Percentiles rank a stretch among this genome's conserved stretches.
Evolutionary conservation across 352 stramenopile genomes (phyloP).

Genomic region (Ophiocytium majus): DNA sequence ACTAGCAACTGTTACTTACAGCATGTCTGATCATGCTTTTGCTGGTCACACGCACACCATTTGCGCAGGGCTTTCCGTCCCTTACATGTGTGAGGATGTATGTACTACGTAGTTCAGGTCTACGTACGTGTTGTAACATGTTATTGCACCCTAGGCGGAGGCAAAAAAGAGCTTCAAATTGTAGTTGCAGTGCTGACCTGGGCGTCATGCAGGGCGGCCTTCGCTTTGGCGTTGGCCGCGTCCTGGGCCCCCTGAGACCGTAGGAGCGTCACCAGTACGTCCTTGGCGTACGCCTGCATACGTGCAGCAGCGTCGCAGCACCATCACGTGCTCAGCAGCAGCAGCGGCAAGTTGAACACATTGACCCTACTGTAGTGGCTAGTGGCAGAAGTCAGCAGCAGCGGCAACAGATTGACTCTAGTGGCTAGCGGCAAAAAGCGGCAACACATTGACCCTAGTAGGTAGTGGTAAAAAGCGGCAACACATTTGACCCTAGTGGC

Average conservation of each 20-base stretch:
- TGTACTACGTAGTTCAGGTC: no score
- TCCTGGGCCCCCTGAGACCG: neutral
- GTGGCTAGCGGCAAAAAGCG: neutral
- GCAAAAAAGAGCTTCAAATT: no score
- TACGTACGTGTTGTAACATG: no score
- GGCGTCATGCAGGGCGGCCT: neutral
- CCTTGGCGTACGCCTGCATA: conserved; percentile 9
- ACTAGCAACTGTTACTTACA: no score
- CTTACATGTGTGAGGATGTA: no score
- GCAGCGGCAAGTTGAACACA: neutral
- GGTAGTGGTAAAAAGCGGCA: neutral
- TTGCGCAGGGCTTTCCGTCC: no score
- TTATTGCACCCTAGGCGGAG: no score
- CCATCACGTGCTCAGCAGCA: neutral
- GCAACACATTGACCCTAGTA: neutral
- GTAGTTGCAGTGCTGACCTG: neutral
- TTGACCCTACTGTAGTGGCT: neutral
- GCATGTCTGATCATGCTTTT: no score
- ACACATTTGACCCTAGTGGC: neutral
- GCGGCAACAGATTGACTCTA: neutral
- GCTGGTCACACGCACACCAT: no score
- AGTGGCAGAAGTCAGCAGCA: neutral
- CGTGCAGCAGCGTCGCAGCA: neutral
- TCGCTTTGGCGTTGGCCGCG: neutral
- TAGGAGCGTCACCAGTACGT: neutral